Evolutionary conservation across 2,329 filamentous ascomycete genomes (phyloP).

Genomic region (Pyrenophora graminea): DNA sequence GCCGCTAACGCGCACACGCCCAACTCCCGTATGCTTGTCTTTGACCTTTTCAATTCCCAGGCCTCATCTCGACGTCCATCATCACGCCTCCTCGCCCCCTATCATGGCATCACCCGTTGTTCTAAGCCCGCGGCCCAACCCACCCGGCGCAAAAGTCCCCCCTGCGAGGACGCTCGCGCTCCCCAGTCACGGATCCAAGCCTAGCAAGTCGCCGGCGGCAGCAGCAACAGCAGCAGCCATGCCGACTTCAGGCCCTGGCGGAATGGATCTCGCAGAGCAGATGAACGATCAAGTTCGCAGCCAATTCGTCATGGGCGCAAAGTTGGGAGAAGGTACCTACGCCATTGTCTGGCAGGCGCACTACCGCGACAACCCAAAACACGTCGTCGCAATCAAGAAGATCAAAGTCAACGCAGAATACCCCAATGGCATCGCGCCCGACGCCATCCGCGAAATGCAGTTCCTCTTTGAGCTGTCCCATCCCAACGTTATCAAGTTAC

Average conservation of each 20-base stretch:
- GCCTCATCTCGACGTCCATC: neutral
- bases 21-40: neutral
- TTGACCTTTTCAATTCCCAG: neutral
- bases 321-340: slow-evolving; percentile 95
- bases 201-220: slow-evolving; percentile 17
- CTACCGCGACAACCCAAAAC: slow-evolving; percentile 70
- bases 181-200: slow-evolving; percentile 29
- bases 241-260: slow-evolving; percentile 17
- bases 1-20: neutral
- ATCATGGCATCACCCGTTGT: slow-evolving; percentile 35
- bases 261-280: slow-evolving; percentile 51
- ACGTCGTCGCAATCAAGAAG: slow-evolving; percentile 88
- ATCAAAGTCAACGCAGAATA: slow-evolving; percentile 87
- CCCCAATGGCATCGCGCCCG: slow-evolving; percentile 88
- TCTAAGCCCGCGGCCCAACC: slow-evolving; percentile 35
- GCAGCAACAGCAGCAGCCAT: slow-evolving; percentile 10
- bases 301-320: slow-evolving; percentile 91
- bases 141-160: slow-evolving; percentile 20
- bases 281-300: slow-evolving; percentile 62
- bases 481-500: slow-evolving; percentile 91
- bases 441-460: slow-evolving; percentile 94
- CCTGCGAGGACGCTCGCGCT: slow-evolving; percentile 40
- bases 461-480: slow-evolving; percentile 92
- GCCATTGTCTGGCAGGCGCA: slow-evolving; percentile 92
- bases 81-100: neutral